Evolutionary conservation across 2,329 filamentous ascomycete genomes (phyloP).

Genomic region (Phaeosphaeria sp.): DNA sequence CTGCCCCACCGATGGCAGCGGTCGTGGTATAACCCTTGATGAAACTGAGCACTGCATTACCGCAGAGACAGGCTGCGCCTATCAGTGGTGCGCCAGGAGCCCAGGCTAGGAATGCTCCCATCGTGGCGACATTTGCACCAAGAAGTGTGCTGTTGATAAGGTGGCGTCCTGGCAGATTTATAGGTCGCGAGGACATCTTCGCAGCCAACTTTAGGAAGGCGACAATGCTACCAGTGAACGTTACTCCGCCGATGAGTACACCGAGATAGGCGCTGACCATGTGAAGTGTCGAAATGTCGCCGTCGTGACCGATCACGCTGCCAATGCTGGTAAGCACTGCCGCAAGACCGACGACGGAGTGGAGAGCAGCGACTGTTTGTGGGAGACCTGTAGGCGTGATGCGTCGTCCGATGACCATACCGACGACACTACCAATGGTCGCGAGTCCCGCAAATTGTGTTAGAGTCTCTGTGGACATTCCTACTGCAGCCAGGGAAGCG

Average conservation of each 20-base stretch:
- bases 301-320: slow-evolving; percentile 77
- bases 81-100: slow-evolving; percentile 80
- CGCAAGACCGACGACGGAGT: slow-evolving; percentile 88
- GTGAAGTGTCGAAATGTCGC: slow-evolving; percentile 78
- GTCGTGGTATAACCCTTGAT: slow-evolving; percentile 88
- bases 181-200: slow-evolving; percentile 79
- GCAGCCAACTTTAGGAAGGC: slow-evolving; percentile 88
- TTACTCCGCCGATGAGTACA: slow-evolving; percentile 84
- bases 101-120: slow-evolving; percentile 83
- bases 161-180: slow-evolving; percentile 75
- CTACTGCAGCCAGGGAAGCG: slow-evolving; percentile 80
- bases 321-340: slow-evolving; percentile 89
- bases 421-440: slow-evolving; percentile 70
- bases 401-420: slow-evolving; percentile 79
- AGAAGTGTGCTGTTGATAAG: slow-evolving; percentile 76
- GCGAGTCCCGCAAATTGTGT: slow-evolving; percentile 82
- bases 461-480: slow-evolving; percentile 79
- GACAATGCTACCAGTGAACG: slow-evolving; percentile 89
- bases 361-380: slow-evolving; percentile 86
- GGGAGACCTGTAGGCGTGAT: slow-evolving; percentile 89
- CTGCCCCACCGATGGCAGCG: slow-evolving; percentile 86
- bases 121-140: slow-evolving; percentile 78
- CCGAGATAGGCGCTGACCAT: slow-evolving; percentile 86
- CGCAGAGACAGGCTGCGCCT: slow-evolving; percentile 77
- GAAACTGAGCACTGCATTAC: slow-evolving; percentile 80